A percentile compares a stretch with the other conserved stretches of the same genome.
These are phyloP conservation scores for Gillenia trifoliata DNA, from an alignment of 306 rosid genomes.

Conservation along the genomic window DNA sequence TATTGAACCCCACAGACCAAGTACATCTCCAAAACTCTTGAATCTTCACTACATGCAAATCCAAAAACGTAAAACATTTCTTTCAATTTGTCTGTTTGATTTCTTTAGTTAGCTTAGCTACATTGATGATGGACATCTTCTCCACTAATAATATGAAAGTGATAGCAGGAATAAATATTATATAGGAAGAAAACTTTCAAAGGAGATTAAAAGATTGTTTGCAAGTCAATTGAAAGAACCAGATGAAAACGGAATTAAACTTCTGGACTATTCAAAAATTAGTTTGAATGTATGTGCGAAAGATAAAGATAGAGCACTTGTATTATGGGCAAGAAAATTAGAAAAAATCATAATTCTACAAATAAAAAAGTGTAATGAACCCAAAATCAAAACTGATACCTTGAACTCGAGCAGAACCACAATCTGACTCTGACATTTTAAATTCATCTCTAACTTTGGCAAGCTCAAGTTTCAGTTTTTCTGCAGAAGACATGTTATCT, in stretches of 20 bases:
- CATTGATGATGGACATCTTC: neutral
- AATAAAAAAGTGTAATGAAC: neutral
- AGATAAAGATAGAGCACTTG: neutral
- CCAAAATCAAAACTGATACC: conserved; percentile 38
- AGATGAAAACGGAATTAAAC: neutral
- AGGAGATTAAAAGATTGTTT: neutral
- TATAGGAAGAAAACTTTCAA: neutral
- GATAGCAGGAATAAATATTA: neutral
- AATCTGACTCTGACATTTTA: conserved; percentile 90
- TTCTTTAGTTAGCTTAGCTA: neutral
- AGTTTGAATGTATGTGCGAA: neutral
- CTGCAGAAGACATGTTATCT: conserved; percentile 85
- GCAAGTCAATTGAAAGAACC: neutral
- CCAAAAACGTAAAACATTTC: neutral
- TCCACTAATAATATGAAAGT: neutral
- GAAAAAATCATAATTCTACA: neutral
- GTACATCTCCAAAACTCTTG: neutral
- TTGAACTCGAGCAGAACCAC: conserved; percentile 94
- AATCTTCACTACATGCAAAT: neutral
- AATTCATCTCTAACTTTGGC: conserved; percentile 76
- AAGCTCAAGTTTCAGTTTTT: conserved; percentile 77
- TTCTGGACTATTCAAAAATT: neutral
- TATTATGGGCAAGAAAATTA: neutral
- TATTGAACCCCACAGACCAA: neutral
- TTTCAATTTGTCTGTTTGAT: neutral